A percentile compares a stretch with the other conserved stretches of the same genome.
phyloP scores from a whole-genome alignment of 352 stramenopile genomes.

The Phytophthora pisi region DNA sequence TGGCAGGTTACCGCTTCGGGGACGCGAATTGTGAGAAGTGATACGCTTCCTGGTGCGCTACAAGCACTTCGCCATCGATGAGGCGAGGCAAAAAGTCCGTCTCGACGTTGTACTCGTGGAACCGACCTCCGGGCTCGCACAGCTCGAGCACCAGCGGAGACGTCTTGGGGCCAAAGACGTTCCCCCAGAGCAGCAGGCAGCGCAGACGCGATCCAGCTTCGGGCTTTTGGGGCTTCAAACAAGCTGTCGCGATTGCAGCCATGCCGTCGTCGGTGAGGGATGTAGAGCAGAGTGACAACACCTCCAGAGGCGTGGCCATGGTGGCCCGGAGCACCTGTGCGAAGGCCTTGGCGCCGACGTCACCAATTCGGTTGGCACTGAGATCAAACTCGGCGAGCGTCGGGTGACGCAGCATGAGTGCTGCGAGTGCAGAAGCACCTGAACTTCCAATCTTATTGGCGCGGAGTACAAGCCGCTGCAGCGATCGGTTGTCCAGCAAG shows the following conservation, averaged over 20 bases:
- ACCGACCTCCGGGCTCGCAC: slow-evolving; percentile 34
- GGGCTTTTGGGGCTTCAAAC: slow-evolving; percentile 38
- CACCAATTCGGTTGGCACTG: slow-evolving; percentile 69
- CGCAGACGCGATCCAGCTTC: slow-evolving; percentile 35
- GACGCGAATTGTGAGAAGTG: slow-evolving; percentile 47
- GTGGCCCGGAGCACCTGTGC: slow-evolving; percentile 56
- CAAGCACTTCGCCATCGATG: slow-evolving; percentile 44
- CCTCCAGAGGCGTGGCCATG: slow-evolving; percentile 41
- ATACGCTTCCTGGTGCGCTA: slow-evolving; percentile 55
- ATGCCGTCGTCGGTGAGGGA: slow-evolving; percentile 66
- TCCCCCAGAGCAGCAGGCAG: slow-evolving; percentile 69
- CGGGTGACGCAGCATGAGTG: slow-evolving; percentile 55
- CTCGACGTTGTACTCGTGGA: slow-evolving; percentile 49
- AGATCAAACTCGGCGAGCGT: slow-evolving; percentile 62
- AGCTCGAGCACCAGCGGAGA: slow-evolving; percentile 50
- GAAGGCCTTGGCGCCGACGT: slow-evolving; percentile 59
- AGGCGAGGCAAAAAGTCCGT: slow-evolving; percentile 58
- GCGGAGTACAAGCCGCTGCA: slow-evolving; percentile 61
- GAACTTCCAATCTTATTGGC: slow-evolving; percentile 74
- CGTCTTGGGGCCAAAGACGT: slow-evolving; percentile 59
- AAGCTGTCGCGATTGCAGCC: slow-evolving; percentile 44
- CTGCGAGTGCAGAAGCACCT: slow-evolving; percentile 59
- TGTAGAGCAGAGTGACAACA: slow-evolving; percentile 59
- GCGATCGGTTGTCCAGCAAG: slow-evolving; percentile 66
- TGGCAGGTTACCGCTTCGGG: slow-evolving; percentile 40